phyloP scores from a whole-genome alignment of 306 rosid genomes.

The Trifolium fragiferum region DNA sequence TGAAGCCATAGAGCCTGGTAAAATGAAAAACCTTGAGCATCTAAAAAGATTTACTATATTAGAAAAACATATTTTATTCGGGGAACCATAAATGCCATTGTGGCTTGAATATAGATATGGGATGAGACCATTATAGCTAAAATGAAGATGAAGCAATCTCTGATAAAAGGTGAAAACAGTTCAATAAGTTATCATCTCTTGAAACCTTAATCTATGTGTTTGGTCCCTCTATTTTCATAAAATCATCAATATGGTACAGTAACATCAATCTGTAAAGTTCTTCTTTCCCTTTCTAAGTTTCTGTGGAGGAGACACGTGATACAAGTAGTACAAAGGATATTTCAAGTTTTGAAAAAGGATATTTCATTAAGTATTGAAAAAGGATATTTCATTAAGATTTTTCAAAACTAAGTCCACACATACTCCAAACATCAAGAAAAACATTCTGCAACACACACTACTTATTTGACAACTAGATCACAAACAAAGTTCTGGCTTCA shows the following conservation, averaged over 20 bases:
- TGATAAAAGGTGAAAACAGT: neutral
- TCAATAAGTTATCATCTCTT: neutral
- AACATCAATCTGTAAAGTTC: neutral
- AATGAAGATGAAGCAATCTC: conserved; percentile 10
- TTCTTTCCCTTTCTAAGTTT: no score
- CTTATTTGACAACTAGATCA: neutral
- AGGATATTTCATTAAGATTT: no score
- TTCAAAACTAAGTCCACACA: no score
- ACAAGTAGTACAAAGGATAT: no score
- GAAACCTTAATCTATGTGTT: neutral
- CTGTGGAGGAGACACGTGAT: no score
- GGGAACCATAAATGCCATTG: conserved; percentile 22
- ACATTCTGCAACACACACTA: neutral
- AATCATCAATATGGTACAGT: conserved; percentile 14
- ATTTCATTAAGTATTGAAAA: no score
- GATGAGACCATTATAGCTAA: conserved; percentile 14
- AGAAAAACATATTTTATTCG: conserved; percentile 18
- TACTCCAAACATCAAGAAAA: no score
- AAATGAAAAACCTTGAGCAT: conserved; percentile 22
- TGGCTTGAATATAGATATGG: conserved; percentile 1
- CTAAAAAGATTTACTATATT: neutral
- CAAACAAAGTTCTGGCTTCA: conserved; percentile 9
- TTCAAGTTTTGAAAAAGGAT: no score
- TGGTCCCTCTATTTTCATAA: neutral
- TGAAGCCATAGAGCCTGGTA: conserved; percentile 94